Base-by-base conservation (phyloP, 768 basidiomycete genomes). In the Infundibulicybe gibba region DNA sequence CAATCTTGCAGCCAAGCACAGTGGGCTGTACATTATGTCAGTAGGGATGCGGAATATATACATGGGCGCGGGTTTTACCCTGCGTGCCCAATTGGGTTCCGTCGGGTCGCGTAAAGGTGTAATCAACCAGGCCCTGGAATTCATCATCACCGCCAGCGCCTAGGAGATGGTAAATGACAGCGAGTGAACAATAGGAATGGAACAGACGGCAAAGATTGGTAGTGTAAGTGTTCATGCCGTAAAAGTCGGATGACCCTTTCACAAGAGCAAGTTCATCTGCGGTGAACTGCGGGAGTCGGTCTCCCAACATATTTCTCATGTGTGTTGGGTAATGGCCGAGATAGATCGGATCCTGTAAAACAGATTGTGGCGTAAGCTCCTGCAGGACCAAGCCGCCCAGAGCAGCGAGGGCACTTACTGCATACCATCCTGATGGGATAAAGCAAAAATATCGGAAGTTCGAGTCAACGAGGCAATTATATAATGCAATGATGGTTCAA, bases 151-250 rank as follows among this genome's bases (percentile, higher is more conserved):
- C 80, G 10, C 82, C 81, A 31, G 75, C 76, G 54, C 74, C 80
- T 83, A 49, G 1, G 49, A 16, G 33, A 14, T 15, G 32, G 41
- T 47, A 30, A 50, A 39, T 10, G 17, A 49, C 37, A 17, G 10
- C 14, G 30, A 13, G 32, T 20, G 31, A 30, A 5, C 30, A 42
- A 14, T 3, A 21, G 38, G 21, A 33, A 13, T 15, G 14, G 48
- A 13, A 62, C 78, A 54, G 39, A 81, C 81, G 70, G 61, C 73
- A 75, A 40, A 85, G 70, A 53, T 82, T 79, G 10, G 81, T 85
- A 4, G 83, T 83, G 58, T 86, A 85, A 0, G 83, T 83, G 61
- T 85, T 85, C 76, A 85, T 78, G 30, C 83, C 83, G 57, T 83
- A 85, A 61, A 85, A 86, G 58, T 83, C 84, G 2, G 82, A 81